Evolutionary conservation across 306 rosid species (phyloP), one percentile per base, ranked within the genome.

Genomic region (Canavalia gladiata): DNA sequence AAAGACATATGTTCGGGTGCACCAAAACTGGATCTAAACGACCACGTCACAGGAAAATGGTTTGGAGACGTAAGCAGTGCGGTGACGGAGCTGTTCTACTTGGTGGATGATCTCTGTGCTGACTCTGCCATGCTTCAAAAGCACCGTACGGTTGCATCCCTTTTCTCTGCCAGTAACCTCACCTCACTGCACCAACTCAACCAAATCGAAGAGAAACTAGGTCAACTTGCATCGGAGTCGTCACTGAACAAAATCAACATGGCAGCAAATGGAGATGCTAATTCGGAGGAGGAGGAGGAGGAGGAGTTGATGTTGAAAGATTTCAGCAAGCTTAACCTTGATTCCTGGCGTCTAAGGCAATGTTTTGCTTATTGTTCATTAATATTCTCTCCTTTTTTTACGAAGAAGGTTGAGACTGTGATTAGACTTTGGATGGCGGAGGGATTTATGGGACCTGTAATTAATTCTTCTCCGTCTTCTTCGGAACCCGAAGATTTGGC

Each of bases 351-450:
- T 4, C 39, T 35, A 52, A 54, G 45, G 64, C 66, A 37, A 54
- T 72, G 77, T 37, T 72, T 54, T 25, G 65, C 52, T 55, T 52
- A 72, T 35, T 18, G 31, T 4, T 8, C 31, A 18, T 7, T 72
- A 0, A 4, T 72, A 35, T 7, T 51, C 34, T 9, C 34, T 18
- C 3, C 13, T 0, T 0, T 0, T 35, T 35, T 35, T 8, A 2
- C 52, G 5, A 7, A 67, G 31, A 1, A 0, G 25, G 25, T 18
- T 13, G 49, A 51, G 18, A 72, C 31, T 0, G 8, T 52, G 13
- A 13, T 72, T 35, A 34, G 49, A 13, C 62, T 52, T 52, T 72
- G 63, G 76, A 34, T 72, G 64, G 76, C 64, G 2, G 76, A 72
- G 46, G 76, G 76, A 7, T 52, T 52, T 35, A n/a, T 72, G 4